Base-by-base conservation (phyloP, 345 rosid genomes). In the Acer saccharum region DNA sequence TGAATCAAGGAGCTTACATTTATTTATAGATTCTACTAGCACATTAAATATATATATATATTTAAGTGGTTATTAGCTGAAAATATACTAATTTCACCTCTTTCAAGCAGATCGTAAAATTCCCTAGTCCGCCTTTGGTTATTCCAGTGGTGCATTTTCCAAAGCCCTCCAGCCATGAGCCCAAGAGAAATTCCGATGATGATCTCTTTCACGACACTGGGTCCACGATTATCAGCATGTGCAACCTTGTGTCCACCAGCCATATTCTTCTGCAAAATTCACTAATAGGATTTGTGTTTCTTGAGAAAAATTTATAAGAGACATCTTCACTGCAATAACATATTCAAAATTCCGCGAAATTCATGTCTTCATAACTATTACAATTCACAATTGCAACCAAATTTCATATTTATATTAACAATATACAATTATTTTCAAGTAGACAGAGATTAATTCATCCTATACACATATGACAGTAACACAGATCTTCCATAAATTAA, bases 131-230 rank as follows among this genome's bases (percentile, higher is more conserved):
- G 71, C 72, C 71, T 83, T 64, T 87, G 88, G 78, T 73, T 10
- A 20, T 87, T 87, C 88, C 90, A 85, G 54, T 83, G 88, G 70
- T 82, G 74, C 86, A 78, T 81, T 71, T 87, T 87, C 86, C 88
- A 87, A 9, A 83, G 46, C 10, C 75, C 48, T 78, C 88, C 85
- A 1, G 71, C 87, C 20, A 75, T n/a, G 11, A 85, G 50, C 20
- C 82, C 83, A 0, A 83, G 76, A 18, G 55, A 54, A 8, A 85
- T 71, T 50, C 88, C 85, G 16, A 73, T 68, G 25, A 83, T 0
- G 14, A 83, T 85, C 75, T 83, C 86, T 60, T 85, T 87, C 23
- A 76, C 4, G 11, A 83, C 75, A 65, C 88, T 87, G 29, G 87
- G 88, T n/a, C 87, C 84, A 7, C 16, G 74, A 74, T 69, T 76